Percentiles rank a stretch among this genome's conserved stretches.
Conservation (phyloP, 179 eudicot genomes). For the Spinacia oleracea region DNA sequence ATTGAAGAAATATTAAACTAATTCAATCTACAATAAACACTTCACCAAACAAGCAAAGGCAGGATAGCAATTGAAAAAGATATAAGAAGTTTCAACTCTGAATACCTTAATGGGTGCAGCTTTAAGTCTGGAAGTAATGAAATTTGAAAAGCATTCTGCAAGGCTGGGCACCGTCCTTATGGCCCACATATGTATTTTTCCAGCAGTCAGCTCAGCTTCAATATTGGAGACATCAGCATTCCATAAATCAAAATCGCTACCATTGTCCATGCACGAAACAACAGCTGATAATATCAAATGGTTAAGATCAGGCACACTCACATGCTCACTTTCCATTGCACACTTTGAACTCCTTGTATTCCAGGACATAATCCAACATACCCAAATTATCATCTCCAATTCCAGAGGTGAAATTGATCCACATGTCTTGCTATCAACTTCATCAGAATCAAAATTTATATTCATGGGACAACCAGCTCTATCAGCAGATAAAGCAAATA, state of each 20-base stretch:
- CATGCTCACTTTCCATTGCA: constrained; percentile 25
- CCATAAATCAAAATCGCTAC: constrained; percentile 43
- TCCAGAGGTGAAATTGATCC: constrained; percentile 62
- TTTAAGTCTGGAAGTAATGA: constrained; percentile 48
- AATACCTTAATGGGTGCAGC: constrained; percentile 45
- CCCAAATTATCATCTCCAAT: constrained; percentile 58
- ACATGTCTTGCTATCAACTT: constrained; percentile 56
- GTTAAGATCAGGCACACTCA: constrained; percentile 60
- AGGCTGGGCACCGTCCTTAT: constrained; percentile 61
- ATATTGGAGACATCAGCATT: constrained; percentile 33
- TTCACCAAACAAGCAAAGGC: background rate
- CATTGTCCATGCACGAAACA: constrained; percentile 47
- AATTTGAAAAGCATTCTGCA: constrained; percentile 63
- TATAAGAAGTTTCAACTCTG: background rate
- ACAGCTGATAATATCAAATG: constrained; percentile 65
- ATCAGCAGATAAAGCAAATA: constrained; percentile 43
- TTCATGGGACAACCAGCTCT: constrained; percentile 62
- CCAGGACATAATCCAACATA: constrained; percentile 69
- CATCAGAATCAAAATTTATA: constrained; percentile 53
- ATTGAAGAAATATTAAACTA: background rate
- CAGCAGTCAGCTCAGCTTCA: constrained; percentile 54
- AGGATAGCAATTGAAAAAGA: background rate
- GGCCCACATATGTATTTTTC: constrained; percentile 65
- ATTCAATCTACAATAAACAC: background rate
- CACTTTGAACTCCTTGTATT: constrained; percentile 34